Conservation (phyloP, 139 green algal species). For the Micractinium sp. region DNA sequence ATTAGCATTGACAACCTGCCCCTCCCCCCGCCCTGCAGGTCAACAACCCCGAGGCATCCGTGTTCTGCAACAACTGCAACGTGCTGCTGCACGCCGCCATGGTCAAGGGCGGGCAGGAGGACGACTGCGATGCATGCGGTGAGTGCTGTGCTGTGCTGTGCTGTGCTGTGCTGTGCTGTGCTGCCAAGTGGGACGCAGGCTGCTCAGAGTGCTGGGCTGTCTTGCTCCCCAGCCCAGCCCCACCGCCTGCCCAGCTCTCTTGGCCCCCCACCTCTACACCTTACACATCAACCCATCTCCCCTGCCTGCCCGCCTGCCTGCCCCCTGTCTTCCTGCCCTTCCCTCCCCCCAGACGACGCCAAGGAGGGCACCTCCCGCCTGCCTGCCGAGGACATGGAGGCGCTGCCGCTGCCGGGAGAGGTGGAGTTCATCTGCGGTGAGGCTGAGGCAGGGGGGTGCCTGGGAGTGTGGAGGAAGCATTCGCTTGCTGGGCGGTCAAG, state of each 20-base stretch:
- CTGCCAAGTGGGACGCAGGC: no score
- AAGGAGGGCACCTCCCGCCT: conserved; percentile 44
- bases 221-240: no score
- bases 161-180: no score
- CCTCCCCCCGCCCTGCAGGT: conserved; percentile 35
- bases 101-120: conserved; percentile 69
- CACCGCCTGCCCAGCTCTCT: no score
- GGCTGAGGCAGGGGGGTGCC: neutral
- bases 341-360: conserved; percentile 40
- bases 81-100: conserved; percentile 89
- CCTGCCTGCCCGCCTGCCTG: neutral
- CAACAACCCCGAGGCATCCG: conserved; percentile 79
- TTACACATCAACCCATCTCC: no score
- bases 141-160: neutral
- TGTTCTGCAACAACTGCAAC: conserved; percentile 94
- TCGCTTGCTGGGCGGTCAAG: no score
- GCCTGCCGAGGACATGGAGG: conserved; percentile 38
- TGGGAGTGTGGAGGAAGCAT: no score
- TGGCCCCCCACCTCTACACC: no score
- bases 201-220: no score
- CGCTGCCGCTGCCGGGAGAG: conserved; percentile 82
- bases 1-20: conserved; percentile 83
- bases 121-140: conserved; percentile 65
- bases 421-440: conserved; percentile 94
- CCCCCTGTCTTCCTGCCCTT: neutral